These are phyloP conservation scores for Aspergillus vadensis DNA, from an alignment of 2,329 filamentous ascomycete genomes.

Conservation along the genomic window DNA sequence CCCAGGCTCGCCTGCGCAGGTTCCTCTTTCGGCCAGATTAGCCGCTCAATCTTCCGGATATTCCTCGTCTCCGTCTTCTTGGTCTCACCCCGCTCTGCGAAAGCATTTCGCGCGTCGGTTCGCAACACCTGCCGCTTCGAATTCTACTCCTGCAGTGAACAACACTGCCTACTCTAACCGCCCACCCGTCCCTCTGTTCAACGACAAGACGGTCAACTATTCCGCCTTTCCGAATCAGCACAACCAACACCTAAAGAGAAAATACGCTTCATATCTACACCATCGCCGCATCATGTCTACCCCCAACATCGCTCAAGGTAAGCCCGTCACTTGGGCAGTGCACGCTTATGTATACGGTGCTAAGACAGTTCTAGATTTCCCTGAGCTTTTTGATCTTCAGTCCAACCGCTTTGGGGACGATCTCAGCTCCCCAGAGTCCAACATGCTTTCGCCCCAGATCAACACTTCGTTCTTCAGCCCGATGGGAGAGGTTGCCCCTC, in stretches of 20 bases:
- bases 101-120: conserved; percentile 36
- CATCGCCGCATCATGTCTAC: conserved; percentile 45
- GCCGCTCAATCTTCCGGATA: conserved; percentile 42
- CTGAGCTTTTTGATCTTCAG: conserved; percentile 35
- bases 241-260: conserved; percentile 19
- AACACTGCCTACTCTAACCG: conserved; percentile 36
- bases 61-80: conserved; percentile 42
- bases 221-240: conserved; percentile 34
- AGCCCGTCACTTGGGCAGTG: neutral
- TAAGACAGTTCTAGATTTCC: conserved; percentile 28
- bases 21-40: conserved; percentile 45
- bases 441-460: conserved; percentile 31
- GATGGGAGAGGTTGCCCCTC: conserved; percentile 40
- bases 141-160: conserved; percentile 32
- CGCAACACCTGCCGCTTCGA: conserved; percentile 43
- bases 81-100: conserved; percentile 37
- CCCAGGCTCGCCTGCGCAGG: conserved; percentile 39
- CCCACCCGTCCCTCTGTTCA: conserved; percentile 44
- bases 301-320: conserved; percentile 43
- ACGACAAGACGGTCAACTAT: conserved; percentile 31
- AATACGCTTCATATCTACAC: conserved; percentile 1
- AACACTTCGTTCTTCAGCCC: conserved; percentile 48
- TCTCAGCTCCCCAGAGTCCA: conserved; percentile 27
- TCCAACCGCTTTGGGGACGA: conserved; percentile 29
- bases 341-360: conserved; percentile 14